Percentiles rank a stretch among this genome's conserved stretches.
phyloP scores from a whole-genome alignment of 1,284 basidiomycete species.

The Hypsizygus ulmarius region DNA sequence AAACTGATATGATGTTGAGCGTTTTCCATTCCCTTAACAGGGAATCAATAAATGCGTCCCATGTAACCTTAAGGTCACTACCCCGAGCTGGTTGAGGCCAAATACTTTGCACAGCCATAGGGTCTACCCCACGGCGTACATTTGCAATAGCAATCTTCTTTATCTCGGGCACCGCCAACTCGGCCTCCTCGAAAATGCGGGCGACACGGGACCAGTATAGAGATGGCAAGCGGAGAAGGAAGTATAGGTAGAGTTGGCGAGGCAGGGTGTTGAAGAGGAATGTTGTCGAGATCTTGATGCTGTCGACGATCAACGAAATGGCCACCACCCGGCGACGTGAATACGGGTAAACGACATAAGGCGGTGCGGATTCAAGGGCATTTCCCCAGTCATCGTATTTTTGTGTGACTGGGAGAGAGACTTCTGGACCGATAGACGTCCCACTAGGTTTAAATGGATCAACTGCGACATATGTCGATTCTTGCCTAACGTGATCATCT shows the following conservation, averaged over 20 bases:
- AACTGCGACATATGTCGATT: constrained; percentile 10
- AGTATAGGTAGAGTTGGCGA: constrained; percentile 47
- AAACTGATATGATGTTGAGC: constrained; percentile 42
- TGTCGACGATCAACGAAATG: constrained; percentile 6
- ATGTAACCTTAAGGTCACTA: constrained; percentile 29
- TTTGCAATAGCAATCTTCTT: constrained; percentile 48
- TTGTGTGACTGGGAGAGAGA: constrained; percentile 5
- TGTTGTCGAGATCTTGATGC: constrained; percentile 3
- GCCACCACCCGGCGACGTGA: constrained; percentile 2
- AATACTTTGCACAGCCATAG: constrained; percentile 8
- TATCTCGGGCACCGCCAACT: constrained; percentile 57
- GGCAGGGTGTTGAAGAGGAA: constrained; percentile 41
- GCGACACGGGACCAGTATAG: constrained; percentile 66
- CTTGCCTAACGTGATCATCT: not conserved
- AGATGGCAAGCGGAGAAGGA: constrained; percentile 57
- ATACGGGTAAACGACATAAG: constrained; percentile 7
- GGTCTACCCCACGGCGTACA: constrained; percentile 6
- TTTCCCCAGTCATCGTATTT: not conserved
- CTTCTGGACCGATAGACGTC: not conserved
- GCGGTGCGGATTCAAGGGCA: not conserved
- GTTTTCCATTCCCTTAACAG: constrained; percentile 47
- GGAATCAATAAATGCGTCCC: constrained; percentile 44
- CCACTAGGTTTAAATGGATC: constrained; percentile 10
- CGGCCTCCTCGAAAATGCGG: constrained; percentile 62
- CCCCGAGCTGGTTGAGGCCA: constrained; percentile 13